Base-by-base conservation (phyloP, 2,329 filamentous ascomycete species). In the Decorospora gaudefroyi region DNA sequence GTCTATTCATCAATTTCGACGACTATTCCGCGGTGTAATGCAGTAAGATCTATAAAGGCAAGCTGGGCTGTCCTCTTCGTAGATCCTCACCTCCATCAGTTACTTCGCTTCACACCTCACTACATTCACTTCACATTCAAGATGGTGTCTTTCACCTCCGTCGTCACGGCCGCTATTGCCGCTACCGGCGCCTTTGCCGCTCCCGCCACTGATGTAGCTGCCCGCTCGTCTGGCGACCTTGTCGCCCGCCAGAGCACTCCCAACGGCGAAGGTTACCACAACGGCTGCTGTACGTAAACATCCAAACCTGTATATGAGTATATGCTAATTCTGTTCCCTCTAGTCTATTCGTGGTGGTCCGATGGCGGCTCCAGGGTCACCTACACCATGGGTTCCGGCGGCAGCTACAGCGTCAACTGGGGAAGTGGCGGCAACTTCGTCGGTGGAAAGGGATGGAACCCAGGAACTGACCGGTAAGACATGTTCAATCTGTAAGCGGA, bases 391-490 rank as follows among this genome's bases (percentile, higher is more conserved):
- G 76, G 73, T 13, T 63, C 66, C 4, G 75, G 65, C 13, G 79
- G 81, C 16, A 62, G 66, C 47, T 82, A 80, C 72, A 75, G 70
- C 49, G 69, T 78, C 5, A 68, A 38, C 4, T 83, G 79, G 79
- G 66, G 68, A 35, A 71, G 67, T 22, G 76, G 73, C 53, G 78
- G 78, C 22, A 79, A 82, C 70, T 77, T 81, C 31, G 78, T 81
- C 21, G 78, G 72, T 45, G 81, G 80, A 21, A 83, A 82, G 67
- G 80, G 81, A 26, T 83, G 80, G 79, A 75, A 75, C 42, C 74
- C 78, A 12, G 80, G 79, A 31, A 73, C 64, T 45, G 64, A 70
- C 19, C 71, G 76, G 77, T 81, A 72, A 46, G 68, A 17, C 16
- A 23, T n/a, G 46, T 67, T 22, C 13, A 21, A 12, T 22, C 22